Conservation (phyloP, 2,329 filamentous ascomycete genomes). For the Niveomyces coronatus region DNA sequence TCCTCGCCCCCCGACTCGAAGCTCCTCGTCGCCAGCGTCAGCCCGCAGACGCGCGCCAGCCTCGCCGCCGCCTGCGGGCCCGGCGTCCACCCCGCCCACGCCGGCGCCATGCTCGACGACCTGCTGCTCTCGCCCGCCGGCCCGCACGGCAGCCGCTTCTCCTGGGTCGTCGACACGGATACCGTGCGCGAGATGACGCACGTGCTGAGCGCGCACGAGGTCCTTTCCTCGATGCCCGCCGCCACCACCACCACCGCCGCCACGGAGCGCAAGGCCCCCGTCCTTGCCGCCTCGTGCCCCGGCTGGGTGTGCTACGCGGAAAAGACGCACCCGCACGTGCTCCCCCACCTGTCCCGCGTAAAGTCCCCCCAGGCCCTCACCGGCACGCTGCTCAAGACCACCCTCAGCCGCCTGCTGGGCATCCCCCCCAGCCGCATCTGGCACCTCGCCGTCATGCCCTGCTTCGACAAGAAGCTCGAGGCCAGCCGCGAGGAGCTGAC, state of each 20-base stretch:
- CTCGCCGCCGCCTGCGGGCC: slow-evolving; percentile 74
- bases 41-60: slow-evolving; percentile 82
- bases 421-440: slow-evolving; percentile 75
- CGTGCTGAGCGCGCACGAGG: slow-evolving; percentile 68
- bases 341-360: slow-evolving; percentile 80
- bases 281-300: slow-evolving; percentile 83
- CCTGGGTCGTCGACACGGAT: slow-evolving; percentile 88
- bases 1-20: slow-evolving; percentile 40
- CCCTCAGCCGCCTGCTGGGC: slow-evolving; percentile 60
- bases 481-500: slow-evolving; percentile 90
- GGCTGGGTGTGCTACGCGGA: slow-evolving; percentile 99
- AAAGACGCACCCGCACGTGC: slow-evolving; percentile 89
- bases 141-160: slow-evolving; percentile 64
- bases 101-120: slow-evolving; percentile 73
- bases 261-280: too few relatives aligned
- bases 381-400: slow-evolving; percentile 82
- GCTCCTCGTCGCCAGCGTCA: slow-evolving; percentile 85
- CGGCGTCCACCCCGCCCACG: slow-evolving; percentile 59
- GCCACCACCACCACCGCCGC: not conserved
- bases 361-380: slow-evolving; percentile 92
- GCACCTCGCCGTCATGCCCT: slow-evolving; percentile 95
- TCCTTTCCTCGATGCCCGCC: slow-evolving; percentile 27
- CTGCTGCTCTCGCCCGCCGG: slow-evolving; percentile 61
- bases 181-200: slow-evolving; percentile 70
- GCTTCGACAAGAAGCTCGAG: slow-evolving; percentile 98